Evolutionary conservation across 192 early-diverging fungal genomes (phyloP).

Genomic region (Podila epigama): DNA sequence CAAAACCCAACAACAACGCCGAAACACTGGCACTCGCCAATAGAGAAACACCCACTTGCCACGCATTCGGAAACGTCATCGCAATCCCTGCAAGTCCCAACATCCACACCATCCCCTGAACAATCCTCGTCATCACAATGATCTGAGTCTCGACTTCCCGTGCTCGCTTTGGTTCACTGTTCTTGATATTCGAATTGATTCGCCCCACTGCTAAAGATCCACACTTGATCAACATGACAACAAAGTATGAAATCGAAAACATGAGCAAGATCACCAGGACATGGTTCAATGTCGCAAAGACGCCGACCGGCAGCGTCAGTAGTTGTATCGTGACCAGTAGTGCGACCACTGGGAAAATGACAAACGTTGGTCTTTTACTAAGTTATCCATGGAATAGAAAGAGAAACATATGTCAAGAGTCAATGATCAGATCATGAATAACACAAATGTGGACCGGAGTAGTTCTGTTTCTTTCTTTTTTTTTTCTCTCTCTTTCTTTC

Average conservation of each 20-base stretch:
- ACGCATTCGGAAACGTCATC: slow-evolving; percentile 52
- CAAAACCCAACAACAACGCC: slow-evolving; percentile 48
- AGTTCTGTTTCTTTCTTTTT: too few species aligned
- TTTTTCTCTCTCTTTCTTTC: too few species aligned
- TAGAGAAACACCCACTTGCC: slow-evolving; percentile 47
- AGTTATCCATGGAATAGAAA: background rate
- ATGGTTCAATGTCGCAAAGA: slow-evolving; percentile 35
- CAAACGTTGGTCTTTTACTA: slow-evolving; percentile 46
- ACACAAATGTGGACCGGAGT: background rate
- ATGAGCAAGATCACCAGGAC: slow-evolving; percentile 42
- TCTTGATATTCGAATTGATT: slow-evolving; percentile 29
- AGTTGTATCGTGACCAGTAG: slow-evolving; percentile 43
- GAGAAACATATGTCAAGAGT: background rate
- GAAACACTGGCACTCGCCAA: slow-evolving; percentile 53
- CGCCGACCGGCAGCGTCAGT: slow-evolving; percentile 23
- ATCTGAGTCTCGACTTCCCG: slow-evolving; percentile 50
- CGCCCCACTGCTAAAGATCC: slow-evolving; percentile 22
- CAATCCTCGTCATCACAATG: slow-evolving; percentile 47
- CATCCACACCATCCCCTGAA: slow-evolving; percentile 42
- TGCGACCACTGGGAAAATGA: slow-evolving; percentile 44
- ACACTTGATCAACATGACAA: slow-evolving; percentile 50
- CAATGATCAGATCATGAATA: background rate
- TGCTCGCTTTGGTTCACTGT: slow-evolving; percentile 13
- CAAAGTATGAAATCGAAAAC: slow-evolving; percentile 25
- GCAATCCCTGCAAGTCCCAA: slow-evolving; percentile 38